Conservation (phyloP, 768 basidiomycete species). For the Filobasidium wieringae region DNA sequence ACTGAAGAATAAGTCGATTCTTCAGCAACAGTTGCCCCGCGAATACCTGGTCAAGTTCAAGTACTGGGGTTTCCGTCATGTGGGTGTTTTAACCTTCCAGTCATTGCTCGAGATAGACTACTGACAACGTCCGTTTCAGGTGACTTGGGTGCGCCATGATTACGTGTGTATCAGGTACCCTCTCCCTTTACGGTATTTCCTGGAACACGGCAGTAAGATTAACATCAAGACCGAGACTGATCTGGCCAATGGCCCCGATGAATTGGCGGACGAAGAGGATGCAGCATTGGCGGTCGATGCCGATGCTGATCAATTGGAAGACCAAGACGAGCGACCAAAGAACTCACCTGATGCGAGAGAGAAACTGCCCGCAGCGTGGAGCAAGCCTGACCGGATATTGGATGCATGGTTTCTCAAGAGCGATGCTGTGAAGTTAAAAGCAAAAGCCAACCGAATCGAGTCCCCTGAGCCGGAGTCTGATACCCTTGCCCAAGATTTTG, state of each 20-base stretch:
- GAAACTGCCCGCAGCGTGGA: slow-evolving; percentile 68
- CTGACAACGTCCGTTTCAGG: slow-evolving; percentile 19
- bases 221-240: slow-evolving; percentile 46
- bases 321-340: slow-evolving; percentile 42
- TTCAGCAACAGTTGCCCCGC: slow-evolving; percentile 58
- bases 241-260: slow-evolving; percentile 25
- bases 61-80: slow-evolving; percentile 57
- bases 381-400: slow-evolving; percentile 75
- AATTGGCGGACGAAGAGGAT: slow-evolving; percentile 27
- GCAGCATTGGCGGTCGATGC: slow-evolving; percentile 28
- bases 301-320: slow-evolving; percentile 32
- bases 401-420: slow-evolving; percentile 59
- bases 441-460: slow-evolving; percentile 25
- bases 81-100: slow-evolving; percentile 37
- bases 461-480: neutral
- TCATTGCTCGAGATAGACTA: neutral
- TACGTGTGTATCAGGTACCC: slow-evolving; percentile 64
- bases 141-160: slow-evolving; percentile 84
- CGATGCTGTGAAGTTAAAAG: slow-evolving; percentile 28
- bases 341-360: slow-evolving; percentile 53
- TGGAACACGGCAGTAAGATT: slow-evolving; percentile 56
- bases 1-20: slow-evolving; percentile 39
- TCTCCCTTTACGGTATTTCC: slow-evolving; percentile 65
- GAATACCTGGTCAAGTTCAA: slow-evolving; percentile 91
- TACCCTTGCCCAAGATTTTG: slow-evolving; percentile 42